A percentile compares a stretch with the other conserved stretches of the same genome.
phyloP scores from a whole-genome alignment of 352 stramenopile genomes.

The Phytophthora niederhauseri region DNA sequence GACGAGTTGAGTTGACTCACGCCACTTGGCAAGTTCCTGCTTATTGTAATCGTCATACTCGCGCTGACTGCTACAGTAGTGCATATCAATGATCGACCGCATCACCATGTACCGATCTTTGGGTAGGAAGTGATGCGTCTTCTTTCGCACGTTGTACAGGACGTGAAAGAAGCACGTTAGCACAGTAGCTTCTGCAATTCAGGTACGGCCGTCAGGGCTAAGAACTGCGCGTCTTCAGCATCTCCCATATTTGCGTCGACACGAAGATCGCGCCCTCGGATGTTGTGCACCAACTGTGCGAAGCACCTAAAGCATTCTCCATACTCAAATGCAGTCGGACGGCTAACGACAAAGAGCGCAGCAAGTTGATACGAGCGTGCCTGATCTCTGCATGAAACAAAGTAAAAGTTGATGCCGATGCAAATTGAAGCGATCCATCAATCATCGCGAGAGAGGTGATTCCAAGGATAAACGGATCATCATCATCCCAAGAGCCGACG shows the following conservation, averaged over 20 bases:
- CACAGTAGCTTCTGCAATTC: neutral
- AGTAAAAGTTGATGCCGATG: neutral
- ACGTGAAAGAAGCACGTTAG: constrained; percentile 1
- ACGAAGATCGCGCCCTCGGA: neutral
- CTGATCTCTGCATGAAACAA: neutral
- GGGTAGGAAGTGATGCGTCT: neutral
- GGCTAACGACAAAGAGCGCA: neutral
- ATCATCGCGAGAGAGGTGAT: neutral
- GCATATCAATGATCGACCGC: neutral
- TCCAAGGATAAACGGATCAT: neutral
- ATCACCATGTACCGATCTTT: neutral
- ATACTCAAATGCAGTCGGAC: neutral
- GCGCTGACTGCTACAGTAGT: neutral
- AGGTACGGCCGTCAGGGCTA: neutral
- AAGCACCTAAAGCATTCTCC: neutral
- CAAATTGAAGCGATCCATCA: neutral
- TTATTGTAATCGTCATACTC: neutral
- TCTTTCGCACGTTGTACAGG: neutral
- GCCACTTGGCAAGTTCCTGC: neutral
- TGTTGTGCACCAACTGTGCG: neutral
- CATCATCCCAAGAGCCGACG: neutral
- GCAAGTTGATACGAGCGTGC: neutral
- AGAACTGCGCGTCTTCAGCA: neutral
- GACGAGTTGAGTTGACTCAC: neutral
- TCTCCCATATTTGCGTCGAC: neutral